Base-by-base conservation (phyloP, 2,329 filamentous ascomycete species). In the Gyromitra esculenta region DNA sequence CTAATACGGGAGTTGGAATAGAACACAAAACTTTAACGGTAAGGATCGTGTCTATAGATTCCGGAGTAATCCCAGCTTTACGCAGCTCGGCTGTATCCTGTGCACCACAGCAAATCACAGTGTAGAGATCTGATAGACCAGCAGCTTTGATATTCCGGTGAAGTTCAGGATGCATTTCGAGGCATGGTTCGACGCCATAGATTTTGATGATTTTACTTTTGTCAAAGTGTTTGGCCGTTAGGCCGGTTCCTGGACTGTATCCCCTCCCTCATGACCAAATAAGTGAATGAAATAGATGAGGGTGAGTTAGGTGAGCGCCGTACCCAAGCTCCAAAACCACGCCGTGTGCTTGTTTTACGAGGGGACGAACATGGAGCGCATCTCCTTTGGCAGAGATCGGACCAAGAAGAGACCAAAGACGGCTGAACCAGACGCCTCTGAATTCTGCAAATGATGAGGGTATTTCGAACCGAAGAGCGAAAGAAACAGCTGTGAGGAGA, bases 21-120 rank as follows among this genome's bases (percentile, higher is more conserved):
- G 86, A 86, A 77, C 88, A 89, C 1, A 89, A 81, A 0, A 89
- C 87, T 0, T 87, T 84, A 8, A 88, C 82, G 74, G 86, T 87
- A 63, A 87, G 82, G 60, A 89, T 87, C 11, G 86, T 86, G 79
- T 89, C 88, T 59, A 89, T 88, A 0, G 88, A 79, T 0, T 85
- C 85, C 78, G 84, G 84, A 62, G 82, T 81, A 64, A 87, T 82
- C 15, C 83, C 85, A 1, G 84, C 85, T 1, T 86, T 81, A n/a
- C 88, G 81, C 15, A 84, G 84, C 60, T 84, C 81, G 5, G 41
- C 39, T 13, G n/a, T 31, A n/a, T 75, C 66, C 75, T 87, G 85
- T 1, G 84, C 87, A 1, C 86, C 85, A 56, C 85, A 86, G 0
- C 83, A 81, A 11, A 89, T 79, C 25, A 88, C 84, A 63, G 84